Evolutionary conservation across 2,329 filamentous ascomycete species (phyloP).

Genomic region (Zymoseptoria pseudotritici): DNA sequence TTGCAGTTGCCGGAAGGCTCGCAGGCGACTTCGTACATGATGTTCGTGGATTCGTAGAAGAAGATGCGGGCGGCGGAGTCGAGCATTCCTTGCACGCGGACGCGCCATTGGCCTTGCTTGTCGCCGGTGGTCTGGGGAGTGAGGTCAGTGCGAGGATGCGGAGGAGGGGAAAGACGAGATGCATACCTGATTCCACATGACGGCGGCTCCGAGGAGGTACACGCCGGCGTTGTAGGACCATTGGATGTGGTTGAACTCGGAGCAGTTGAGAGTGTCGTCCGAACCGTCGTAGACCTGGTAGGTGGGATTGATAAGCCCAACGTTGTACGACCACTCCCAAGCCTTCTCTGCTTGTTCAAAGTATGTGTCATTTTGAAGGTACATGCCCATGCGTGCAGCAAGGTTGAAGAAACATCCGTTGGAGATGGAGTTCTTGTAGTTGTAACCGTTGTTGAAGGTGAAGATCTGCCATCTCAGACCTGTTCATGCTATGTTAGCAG

Average conservation of each 20-base stretch:
- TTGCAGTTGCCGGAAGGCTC: conserved; percentile 35
- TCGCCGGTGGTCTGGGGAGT: conserved; percentile 11
- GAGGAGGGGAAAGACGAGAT: background rate
- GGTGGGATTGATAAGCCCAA: conserved; percentile 49
- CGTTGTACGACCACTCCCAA: conserved; percentile 31
- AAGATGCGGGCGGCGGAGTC: conserved; percentile 29
- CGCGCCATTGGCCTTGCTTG: conserved; percentile 13
- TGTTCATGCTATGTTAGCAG: background rate
- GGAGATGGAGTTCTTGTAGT: conserved; percentile 44
- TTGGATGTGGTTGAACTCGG: conserved; percentile 36
- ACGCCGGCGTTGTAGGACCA: conserved; percentile 44
- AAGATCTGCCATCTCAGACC: conserved; percentile 29
- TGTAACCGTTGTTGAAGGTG: conserved; percentile 45
- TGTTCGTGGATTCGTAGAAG: conserved; percentile 27
- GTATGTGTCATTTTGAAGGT: conserved; percentile 47
- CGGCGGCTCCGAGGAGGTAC: conserved; percentile 39
- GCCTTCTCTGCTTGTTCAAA: conserved; percentile 51
- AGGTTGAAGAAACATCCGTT: conserved; percentile 48
- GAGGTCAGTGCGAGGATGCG: background rate
- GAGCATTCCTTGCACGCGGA: conserved; percentile 20
- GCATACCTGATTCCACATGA: conserved; percentile 41
- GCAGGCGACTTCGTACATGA: conserved; percentile 39
- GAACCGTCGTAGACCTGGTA: conserved; percentile 42
- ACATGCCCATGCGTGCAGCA: conserved; percentile 36
- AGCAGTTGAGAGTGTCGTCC: conserved; percentile 39